These are phyloP conservation scores for Rhizopus arrhizus DNA, from an alignment of 371 early-diverging fungal genomes.

Conservation along the genomic window DNA sequence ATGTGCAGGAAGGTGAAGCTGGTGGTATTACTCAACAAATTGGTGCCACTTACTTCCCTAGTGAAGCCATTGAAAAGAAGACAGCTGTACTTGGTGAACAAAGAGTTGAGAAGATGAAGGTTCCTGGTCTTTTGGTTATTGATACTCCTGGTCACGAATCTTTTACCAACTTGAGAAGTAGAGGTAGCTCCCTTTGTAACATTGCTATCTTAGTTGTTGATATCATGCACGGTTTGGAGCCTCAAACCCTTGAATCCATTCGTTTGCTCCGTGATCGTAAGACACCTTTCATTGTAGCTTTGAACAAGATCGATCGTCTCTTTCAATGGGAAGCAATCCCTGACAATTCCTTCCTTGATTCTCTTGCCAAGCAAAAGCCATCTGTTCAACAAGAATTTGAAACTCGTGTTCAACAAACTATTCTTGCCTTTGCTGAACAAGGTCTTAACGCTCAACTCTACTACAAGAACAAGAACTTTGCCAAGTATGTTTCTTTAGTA, in stretches of 20 bases:
- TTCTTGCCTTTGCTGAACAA: conserved; percentile 95
- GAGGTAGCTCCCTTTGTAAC: conserved; percentile 99
- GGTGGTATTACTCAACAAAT: conserved; percentile 99
- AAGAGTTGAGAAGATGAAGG: conserved; percentile 62
- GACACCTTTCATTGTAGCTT: conserved; percentile 99
- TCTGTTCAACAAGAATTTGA: conserved; percentile 89
- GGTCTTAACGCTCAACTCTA: conserved; percentile 96
- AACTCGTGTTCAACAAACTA: conserved; percentile 80
- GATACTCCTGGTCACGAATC: conserved; percentile 99
- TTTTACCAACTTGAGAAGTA: conserved; percentile 97
- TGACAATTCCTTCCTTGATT: conserved; percentile 81
- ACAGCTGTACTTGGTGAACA: conserved; percentile 73
- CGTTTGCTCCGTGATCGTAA: conserved; percentile 91
- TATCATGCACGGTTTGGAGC: conserved; percentile 99
- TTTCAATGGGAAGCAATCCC: conserved; percentile 94
- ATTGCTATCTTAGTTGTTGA: conserved; percentile 99
- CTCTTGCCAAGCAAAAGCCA: conserved; percentile 79
- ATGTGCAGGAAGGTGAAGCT: conserved; percentile 99
- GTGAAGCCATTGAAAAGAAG: conserved; percentile 90
- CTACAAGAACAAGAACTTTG: conserved; percentile 96
- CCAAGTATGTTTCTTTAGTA: conserved; percentile 96
- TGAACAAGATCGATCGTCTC: conserved; percentile 99
- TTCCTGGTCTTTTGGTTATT: conserved; percentile 99
- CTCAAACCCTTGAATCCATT: conserved; percentile 98
- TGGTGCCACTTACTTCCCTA: conserved; percentile 99